Evolutionary conservation across 2,329 filamentous ascomycete species (phyloP).

Genomic region (Emericellopsis atlantica): DNA sequence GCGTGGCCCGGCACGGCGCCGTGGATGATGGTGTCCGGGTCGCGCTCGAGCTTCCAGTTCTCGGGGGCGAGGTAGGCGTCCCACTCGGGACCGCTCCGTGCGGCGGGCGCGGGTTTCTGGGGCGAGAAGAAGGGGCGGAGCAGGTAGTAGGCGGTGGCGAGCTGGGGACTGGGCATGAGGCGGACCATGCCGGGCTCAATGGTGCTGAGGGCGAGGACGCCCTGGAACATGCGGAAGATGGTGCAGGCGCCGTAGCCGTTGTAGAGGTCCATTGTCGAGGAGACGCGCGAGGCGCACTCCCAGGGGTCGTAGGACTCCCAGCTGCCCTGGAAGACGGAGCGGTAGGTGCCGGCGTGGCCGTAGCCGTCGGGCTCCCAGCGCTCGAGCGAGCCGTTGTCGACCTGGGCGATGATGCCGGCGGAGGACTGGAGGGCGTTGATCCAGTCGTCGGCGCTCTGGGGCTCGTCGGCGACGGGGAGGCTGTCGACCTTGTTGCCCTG

Average conservation of each 20-base stretch:
- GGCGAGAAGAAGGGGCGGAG: constrained; percentile 45
- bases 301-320: constrained; percentile 46
- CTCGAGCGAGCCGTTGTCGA: constrained; percentile 60
- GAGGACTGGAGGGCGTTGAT: constrained; percentile 27
- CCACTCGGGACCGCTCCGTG: constrained; percentile 29
- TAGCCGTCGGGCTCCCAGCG: constrained; percentile 62
- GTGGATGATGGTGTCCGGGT: constrained; percentile 43
- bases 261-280: constrained; percentile 41
- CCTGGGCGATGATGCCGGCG: constrained; percentile 46
- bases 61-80: constrained; percentile 34
- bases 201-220: constrained; percentile 38
- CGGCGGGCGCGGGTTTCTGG: constrained; percentile 25
- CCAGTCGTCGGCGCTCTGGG: constrained; percentile 23
- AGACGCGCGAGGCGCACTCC: constrained; percentile 38
- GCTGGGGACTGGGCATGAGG: constrained; percentile 58
- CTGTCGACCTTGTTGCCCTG: neutral
- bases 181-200: constrained; percentile 58
- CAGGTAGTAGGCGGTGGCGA: constrained; percentile 66
- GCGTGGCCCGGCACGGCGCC: constrained; percentile 45
- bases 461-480: constrained; percentile 1
- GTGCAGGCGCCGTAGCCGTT: constrained; percentile 44
- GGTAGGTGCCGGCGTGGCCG: constrained; percentile 42
- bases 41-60: constrained; percentile 31
- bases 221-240: constrained; percentile 48
- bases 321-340: constrained; percentile 36